Base-by-base conservation (phyloP, 495 filamentous ascomycete genomes). In the Lasiosphaeris hirsuta region DNA sequence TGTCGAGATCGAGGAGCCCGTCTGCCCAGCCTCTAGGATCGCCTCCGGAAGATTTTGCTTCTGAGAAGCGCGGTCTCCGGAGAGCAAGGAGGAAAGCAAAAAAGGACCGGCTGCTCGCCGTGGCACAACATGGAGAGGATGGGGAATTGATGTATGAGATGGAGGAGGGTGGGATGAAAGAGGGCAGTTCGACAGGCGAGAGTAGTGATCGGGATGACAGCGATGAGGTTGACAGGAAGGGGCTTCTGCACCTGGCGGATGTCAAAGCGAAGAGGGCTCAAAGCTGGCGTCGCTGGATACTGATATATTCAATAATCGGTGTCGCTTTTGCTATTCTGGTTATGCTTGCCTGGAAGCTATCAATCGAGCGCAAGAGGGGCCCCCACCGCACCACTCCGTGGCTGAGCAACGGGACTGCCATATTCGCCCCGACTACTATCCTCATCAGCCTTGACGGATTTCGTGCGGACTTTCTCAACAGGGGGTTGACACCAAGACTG, bases 361-460 rank as follows among this genome's bases (percentile, higher is more conserved):
- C 75, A 5, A 51, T 72, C 7, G 68, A 70, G 50, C 72, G 72
- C 17, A 70, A 63, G 52, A 59, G 49, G 30, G 51, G 37, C 30
- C 30, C 41, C 1, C 57, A 63, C 3, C 52, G 58, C 14, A 48
- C 69, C 9, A 37, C 46, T 11, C 47, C 65, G 54, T 51, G 46
- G 7, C 58, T 82, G 39, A 90, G 83, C 58, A 93, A 93, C 68
- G 95, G 94, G 33, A 95, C 91, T 0, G 86, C 92, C 1, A 70
- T 86, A 9, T 99, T 96, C 68, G 85, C 84, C 3, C 90, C 90
- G 14, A 99, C 94, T 0, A 99, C 94, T 1, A 88, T 99, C 40
- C 70, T 97, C 45, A 89, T 99, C 61, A 97, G 93, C 37, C 79
- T 99, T 9, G 94, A 99, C 71, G 94, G 94, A 2, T 97, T 99